phyloP scores from a whole-genome alignment of 306 rosid species.

The Astragalus membranaceus region DNA sequence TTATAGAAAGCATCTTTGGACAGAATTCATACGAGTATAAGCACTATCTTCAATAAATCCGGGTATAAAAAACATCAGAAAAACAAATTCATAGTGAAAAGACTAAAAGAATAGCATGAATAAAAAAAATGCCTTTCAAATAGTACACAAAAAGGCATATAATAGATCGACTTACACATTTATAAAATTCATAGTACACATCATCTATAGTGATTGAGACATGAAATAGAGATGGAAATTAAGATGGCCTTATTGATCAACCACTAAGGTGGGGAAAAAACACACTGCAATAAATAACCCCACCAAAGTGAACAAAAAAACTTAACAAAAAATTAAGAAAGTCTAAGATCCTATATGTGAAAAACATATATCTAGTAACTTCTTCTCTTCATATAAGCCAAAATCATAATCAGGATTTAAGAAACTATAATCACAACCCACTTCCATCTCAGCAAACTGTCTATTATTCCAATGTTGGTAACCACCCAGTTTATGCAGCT shows the following conservation, averaged over 20 bases:
- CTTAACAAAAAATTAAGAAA: background rate
- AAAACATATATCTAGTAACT: conserved; percentile 43
- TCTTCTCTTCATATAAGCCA: conserved; percentile 52
- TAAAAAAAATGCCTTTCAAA: background rate
- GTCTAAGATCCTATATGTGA: conserved; percentile 26
- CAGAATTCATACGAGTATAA: too few relatives aligned
- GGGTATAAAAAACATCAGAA: too few relatives aligned
- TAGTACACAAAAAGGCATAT: background rate
- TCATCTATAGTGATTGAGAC: background rate
- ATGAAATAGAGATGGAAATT: background rate
- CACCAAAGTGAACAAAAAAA: conserved; percentile 15
- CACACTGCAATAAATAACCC: conserved; percentile 6
- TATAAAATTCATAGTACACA: conserved; percentile 10
- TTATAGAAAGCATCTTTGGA: too few relatives aligned
- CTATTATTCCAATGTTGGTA: conserved; percentile 18
- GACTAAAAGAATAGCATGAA: background rate
- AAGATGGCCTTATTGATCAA: conserved; percentile 11
- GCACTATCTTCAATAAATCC: too few relatives aligned
- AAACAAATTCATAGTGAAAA: too few relatives aligned
- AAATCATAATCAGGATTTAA: conserved; percentile 54
- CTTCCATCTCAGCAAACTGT: conserved; percentile 30
- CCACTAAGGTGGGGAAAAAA: conserved; percentile 17
- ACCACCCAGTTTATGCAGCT: conserved; percentile 24
- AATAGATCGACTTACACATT: background rate
- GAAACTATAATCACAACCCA: conserved; percentile 34